Percentiles rank a stretch among this genome's conserved stretches.
phyloP scores from a whole-genome alignment of 495 filamentous ascomycete genomes.

The Penicillium manginii region DNA sequence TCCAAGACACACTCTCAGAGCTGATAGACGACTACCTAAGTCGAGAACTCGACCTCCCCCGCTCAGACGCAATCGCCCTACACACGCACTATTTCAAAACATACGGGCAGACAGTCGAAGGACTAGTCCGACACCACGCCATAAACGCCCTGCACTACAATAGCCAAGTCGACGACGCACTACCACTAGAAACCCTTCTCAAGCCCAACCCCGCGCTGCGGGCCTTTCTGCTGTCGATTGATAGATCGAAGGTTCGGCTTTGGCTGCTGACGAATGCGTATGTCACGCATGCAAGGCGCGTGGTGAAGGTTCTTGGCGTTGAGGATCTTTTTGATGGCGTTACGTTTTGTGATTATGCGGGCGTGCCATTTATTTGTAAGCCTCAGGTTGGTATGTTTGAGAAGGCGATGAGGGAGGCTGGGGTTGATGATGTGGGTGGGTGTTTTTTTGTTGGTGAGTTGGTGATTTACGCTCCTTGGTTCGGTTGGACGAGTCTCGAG shows the following conservation, averaged over 20 bases:
- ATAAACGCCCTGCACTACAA: background rate
- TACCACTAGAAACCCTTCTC: background rate
- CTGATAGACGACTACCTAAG: background rate
- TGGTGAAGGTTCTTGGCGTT: background rate
- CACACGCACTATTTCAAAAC: background rate
- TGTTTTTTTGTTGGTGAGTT: constrained; percentile 4
- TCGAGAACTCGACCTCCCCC: background rate
- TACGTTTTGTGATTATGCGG: background rate
- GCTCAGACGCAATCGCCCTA: background rate
- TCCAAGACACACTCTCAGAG: background rate
- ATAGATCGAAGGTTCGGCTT: background rate
- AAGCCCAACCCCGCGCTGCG: background rate
- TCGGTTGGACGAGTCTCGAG: too few relatives aligned
- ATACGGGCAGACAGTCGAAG: background rate
- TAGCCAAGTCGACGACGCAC: background rate
- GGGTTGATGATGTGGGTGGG: background rate
- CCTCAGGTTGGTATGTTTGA: constrained; percentile 1
- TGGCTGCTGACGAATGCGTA: background rate
- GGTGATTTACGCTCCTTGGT: background rate
- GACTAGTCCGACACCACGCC: background rate
- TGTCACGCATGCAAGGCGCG: background rate
- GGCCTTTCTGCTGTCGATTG: background rate
- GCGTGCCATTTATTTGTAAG: background rate
- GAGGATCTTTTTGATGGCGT: background rate
- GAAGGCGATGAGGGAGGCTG: background rate